phyloP scores from a whole-genome alignment of 2,329 filamentous ascomycete genomes.

The Colletotrichum graminicola region DNA sequence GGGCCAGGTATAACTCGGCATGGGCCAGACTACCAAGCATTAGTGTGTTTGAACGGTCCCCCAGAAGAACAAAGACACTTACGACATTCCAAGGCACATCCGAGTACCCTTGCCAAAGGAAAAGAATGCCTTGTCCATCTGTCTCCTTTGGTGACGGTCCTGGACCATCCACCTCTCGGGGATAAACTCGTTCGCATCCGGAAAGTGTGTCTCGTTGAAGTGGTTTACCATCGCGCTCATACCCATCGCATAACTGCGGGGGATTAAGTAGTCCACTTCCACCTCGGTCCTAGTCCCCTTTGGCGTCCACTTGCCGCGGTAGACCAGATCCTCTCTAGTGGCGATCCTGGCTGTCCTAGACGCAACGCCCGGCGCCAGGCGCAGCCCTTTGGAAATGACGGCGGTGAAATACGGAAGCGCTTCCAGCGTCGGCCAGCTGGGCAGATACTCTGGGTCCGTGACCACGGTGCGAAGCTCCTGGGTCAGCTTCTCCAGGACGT shows the following conservation, averaged over 20 bases:
- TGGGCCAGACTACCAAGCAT: constrained; percentile 44
- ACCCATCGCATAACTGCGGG: constrained; percentile 21
- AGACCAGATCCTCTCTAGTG: constrained; percentile 43
- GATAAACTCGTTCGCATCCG: constrained; percentile 35
- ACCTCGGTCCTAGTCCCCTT: not conserved
- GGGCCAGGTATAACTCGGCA: constrained; percentile 47
- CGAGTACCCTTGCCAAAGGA: constrained; percentile 41
- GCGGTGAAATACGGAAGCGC: constrained; percentile 53
- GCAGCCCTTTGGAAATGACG: constrained; percentile 43
- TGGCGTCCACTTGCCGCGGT: constrained; percentile 38
- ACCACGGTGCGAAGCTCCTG: constrained; percentile 46
- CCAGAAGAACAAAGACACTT: constrained; percentile 1
- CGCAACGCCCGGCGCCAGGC: constrained; percentile 41
- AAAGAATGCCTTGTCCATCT: constrained; percentile 34
- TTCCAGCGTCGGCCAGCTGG: constrained; percentile 49
- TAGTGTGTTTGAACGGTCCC: not conserved
- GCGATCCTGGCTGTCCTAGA: constrained; percentile 37
- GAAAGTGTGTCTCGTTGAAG: constrained; percentile 40
- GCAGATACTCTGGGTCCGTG: constrained; percentile 42
- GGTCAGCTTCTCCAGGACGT: constrained; percentile 42
- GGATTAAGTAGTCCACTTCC: constrained; percentile 33
- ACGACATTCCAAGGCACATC: constrained; percentile 43
- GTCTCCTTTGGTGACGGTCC: constrained; percentile 19
- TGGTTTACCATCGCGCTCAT: constrained; percentile 43
- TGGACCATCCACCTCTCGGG: constrained; percentile 45